phyloP scores from a whole-genome alignment of 2,329 filamentous ascomycete species.

The Verticillium nonalfalfae region DNA sequence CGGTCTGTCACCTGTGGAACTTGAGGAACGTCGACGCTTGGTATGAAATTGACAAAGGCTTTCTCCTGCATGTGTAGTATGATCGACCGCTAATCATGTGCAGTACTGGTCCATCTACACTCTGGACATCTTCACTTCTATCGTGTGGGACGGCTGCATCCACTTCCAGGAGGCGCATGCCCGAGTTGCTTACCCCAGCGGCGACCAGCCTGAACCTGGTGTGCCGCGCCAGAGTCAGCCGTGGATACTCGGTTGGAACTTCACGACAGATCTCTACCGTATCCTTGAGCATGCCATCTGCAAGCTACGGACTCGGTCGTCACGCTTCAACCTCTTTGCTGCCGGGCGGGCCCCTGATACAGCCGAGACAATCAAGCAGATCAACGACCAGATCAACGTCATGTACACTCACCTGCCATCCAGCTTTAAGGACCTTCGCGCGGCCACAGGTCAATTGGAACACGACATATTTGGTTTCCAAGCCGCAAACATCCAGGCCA shows the following conservation, averaged over 20 bases:
- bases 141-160: constrained; percentile 33
- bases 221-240: constrained; percentile 7
- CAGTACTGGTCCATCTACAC: constrained; percentile 51
- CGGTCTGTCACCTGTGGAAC: constrained; percentile 34
- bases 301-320: constrained; percentile 3
- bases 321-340: neutral
- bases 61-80: neutral
- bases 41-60: constrained; percentile 20
- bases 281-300: constrained; percentile 42
- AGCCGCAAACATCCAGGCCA: constrained; percentile 25
- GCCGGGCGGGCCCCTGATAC: neutral
- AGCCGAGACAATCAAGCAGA: neutral
- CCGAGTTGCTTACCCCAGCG: constrained; percentile 39
- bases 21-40: constrained; percentile 37
- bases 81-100: neutral
- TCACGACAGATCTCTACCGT: constrained; percentile 48
- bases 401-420: neutral
- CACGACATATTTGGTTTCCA: constrained; percentile 23
- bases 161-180: constrained; percentile 34
- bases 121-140: constrained; percentile 44
- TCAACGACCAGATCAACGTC: neutral
- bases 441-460: constrained; percentile 3
- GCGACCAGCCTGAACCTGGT: constrained; percentile 11
- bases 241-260: constrained; percentile 52
- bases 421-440: neutral